phyloP scores from a whole-genome alignment of 2,329 filamentous ascomycete species.

The Fusarium verticillioides region DNA sequence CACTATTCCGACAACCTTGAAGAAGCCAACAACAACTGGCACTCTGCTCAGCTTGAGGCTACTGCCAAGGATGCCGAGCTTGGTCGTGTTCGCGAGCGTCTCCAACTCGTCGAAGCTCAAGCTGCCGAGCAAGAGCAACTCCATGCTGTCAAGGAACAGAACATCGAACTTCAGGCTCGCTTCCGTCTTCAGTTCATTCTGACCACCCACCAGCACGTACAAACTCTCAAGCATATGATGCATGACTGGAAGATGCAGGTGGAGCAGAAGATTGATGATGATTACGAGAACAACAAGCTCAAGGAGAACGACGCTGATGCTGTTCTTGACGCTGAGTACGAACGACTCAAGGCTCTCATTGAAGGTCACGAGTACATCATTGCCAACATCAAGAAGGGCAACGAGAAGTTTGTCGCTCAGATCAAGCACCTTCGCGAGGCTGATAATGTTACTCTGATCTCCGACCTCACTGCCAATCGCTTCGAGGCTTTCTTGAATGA shows the following conservation, averaged over 20 bases:
- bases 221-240: background rate
- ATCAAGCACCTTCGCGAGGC: background rate
- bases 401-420: background rate
- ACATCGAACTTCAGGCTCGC: background rate
- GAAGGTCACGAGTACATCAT: background rate
- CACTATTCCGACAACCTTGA: background rate
- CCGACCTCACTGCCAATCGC: background rate
- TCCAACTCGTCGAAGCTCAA: background rate
- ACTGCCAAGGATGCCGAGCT: background rate
- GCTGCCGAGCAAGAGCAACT: background rate
- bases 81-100: background rate
- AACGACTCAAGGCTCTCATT: background rate
- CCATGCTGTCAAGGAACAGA: background rate
- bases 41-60: background rate
- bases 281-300: background rate
- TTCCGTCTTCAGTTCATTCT: background rate
- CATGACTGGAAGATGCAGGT: background rate
- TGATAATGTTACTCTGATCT: fast-evolving
- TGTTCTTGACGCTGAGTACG: background rate
- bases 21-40: background rate
- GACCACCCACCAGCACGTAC: background rate
- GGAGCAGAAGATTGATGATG: background rate
- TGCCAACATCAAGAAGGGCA: background rate
- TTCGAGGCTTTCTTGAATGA: background rate
- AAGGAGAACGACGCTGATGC: background rate